Evolutionary conservation across 2,329 filamentous ascomycete genomes (phyloP), one percentile per base, ranked within the genome.

Genomic region (Cercospora canescens): DNA sequence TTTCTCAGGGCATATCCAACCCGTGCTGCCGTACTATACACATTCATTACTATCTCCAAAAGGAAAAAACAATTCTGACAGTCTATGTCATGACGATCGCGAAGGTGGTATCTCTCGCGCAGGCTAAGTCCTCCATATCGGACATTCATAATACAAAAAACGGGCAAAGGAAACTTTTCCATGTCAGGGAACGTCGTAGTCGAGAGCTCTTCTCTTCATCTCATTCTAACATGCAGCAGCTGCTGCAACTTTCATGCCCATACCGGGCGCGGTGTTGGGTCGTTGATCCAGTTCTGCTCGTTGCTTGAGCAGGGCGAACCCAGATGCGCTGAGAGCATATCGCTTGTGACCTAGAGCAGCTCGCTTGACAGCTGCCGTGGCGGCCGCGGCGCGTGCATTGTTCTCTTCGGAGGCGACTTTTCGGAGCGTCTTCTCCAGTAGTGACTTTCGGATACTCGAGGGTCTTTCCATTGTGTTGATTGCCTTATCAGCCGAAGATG

Each of bases 271-370:
- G 6, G 45, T 62, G 6, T 28, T 41, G 3, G 48, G 60, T 28
- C 60, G 12, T 12, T 56, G 50, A 12, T 37, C 32, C 14, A 41
- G 18, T 32, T 56, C 60, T 9, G 62, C 67, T 55, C 61, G 60
- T 41, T 62, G 48, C 34, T 45, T 67, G 30, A 69, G 24, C 2
- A 66, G 48, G 0, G 64, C 64, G 45, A 67, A 69, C 16, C 56
- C 65, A 11, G 63, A 55, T 30, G 67, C 65, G 45, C 61, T 67
- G 54, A 66, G 64, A 6, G 59, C 58, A 24, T 67, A 54, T 8
- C 67, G 18, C 24, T 65, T 65, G 52, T 69, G 67, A 5, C 59
- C 56, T 14, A 24, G n/a, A 7, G 21, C 32, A 2, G 52, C 52
- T 3, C 52, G 52, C 24, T 56, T 56, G 14, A 28, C 54, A 2